Evolutionary conservation across 1,139 yeast species (phyloP), one percentile per base, ranked within the genome.

Genomic region (Saccharomyces hybrid): DNA sequence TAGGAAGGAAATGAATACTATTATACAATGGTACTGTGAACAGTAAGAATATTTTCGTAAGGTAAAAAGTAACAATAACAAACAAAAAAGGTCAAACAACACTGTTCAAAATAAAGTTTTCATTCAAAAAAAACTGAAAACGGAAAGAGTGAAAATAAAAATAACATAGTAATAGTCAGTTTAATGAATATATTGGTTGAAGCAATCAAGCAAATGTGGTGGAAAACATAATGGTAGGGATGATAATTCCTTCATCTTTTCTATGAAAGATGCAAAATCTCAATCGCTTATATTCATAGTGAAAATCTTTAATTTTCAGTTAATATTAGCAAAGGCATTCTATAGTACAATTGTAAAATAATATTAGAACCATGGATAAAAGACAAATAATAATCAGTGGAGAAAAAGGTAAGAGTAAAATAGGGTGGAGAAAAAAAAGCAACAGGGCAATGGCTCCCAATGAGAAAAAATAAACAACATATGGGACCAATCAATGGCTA

Each of bases 321-420:
- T 49, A 44, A 52, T 44, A 52, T 51, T 47, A 44, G 42, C 44
- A 52, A 29, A 48, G 49, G 47, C 29, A 52, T 52, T 47, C 49
- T 52, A 52, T 47, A 49, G 52, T 52, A 52, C 54, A 52, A 44
- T 49, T 49, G 54, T 49, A 48, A 27, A 31, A 31, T 29, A 48
- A 48, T 32, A 47, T 47, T 47, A 47, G 24, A 38, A 47, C 48
- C 48, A 47, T 42, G 48, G 29, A 49, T 42, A 14, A 48, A 49
- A 42, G 9, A 48, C 42, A 28, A 48, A 12, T 44, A 32, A 49
- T 26, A 48, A 52, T 42, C 48, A 52, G 4, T 28, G 12, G 38
- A 24, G 26, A 28, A 42, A 44, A 19, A 44, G 29, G 26, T 32
- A n/a, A 26, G 31, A 32, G 28, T 14, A 32, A 27, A 51, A 46